Percentiles rank a stretch among this genome's conserved stretches.
Conservation (phyloP, 108 stramenopile species). For the Seminavis robusta region DNA sequence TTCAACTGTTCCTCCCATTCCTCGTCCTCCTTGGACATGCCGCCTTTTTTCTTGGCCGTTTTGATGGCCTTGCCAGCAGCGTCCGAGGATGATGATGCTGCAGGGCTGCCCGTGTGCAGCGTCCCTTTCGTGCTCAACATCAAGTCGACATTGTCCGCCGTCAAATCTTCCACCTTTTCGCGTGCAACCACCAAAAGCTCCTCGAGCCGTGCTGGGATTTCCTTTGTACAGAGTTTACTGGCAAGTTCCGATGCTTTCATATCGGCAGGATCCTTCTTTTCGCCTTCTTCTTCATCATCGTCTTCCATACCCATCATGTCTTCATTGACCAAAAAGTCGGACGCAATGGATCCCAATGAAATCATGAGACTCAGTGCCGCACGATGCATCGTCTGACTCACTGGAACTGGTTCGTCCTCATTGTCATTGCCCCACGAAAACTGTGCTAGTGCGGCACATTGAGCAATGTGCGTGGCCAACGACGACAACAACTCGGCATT, state of each 20-base stretch:
- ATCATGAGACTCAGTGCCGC: slow-evolving; percentile 53
- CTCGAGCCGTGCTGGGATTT: slow-evolving; percentile 23
- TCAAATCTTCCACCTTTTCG: neutral
- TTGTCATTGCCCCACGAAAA: slow-evolving; percentile 1
- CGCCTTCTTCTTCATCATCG: slow-evolving; percentile 52
- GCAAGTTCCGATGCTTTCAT: slow-evolving; percentile 60
- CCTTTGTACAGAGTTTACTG: slow-evolving; percentile 28
- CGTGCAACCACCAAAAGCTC: slow-evolving; percentile 11
- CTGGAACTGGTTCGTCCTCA: slow-evolving; percentile 17
- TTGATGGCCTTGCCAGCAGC: slow-evolving; percentile 7
- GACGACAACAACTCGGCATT: slow-evolving; percentile 11
- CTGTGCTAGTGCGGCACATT: neutral
- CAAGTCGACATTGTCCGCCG: neutral
- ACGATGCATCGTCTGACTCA: slow-evolving; percentile 45
- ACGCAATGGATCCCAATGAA: slow-evolving; percentile 56
- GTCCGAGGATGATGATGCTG: too few relatives aligned
- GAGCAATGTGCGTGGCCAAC: slow-evolving; percentile 11
- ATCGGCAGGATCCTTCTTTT: too few relatives aligned
- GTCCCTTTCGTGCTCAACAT: too few relatives aligned
- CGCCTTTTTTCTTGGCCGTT: slow-evolving; percentile 21
- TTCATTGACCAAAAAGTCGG: slow-evolving; percentile 42
- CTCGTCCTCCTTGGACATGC: slow-evolving; percentile 70
- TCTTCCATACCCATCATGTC: slow-evolving; percentile 51
- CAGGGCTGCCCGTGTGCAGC: too few relatives aligned
- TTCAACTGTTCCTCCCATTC: slow-evolving; percentile 88